Evolutionary conservation across 2,329 filamentous ascomycete species (phyloP), one percentile per base, ranked within the genome.

Genomic region (Botrytis fabae): DNA sequence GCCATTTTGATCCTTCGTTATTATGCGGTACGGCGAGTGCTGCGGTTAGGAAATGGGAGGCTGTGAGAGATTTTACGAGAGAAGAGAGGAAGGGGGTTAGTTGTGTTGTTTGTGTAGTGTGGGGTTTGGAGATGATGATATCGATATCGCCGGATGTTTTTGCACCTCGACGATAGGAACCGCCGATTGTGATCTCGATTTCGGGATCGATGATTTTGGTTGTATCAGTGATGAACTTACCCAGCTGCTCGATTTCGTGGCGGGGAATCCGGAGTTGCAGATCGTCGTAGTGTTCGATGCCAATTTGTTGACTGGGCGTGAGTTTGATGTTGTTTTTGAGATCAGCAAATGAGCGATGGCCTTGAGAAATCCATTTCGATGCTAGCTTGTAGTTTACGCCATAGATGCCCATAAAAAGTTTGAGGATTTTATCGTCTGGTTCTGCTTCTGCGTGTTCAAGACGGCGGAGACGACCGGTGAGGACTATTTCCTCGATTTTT

Each of bases 401-500:
- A 79, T 98, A 97, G 4, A 98, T 89, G 0, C 90, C 87, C 38
- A 93, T 85, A 79, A 98, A 98, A 0, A 88, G 81, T 73, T 91
- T 88, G 1, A 97, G 83, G 0, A 89, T 82, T 25, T 85, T 82
- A 75, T 94, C 89, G n/a, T 86, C 84, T 0, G 91, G 88, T 64
- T 97, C 92, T 4, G 85, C 82, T 71, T 88, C 87, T 0, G 92
- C 89, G 77, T 91, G 89, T 48, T 97, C 92, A 0, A 98, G 86
- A 54, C 91, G 87, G 60, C 87, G 87, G 0, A 98, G 86, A 40
- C 86, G 85, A 78, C 93, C 88, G 0, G 93, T 97, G 57, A 86
- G 85, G 2, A 90, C 93, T 61, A 98, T 97, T 80, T 98, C 95
- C 78, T 96, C 93, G 75, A 98, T 96, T 81, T 97, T 97, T 40